Base-by-base conservation (phyloP, 371 early-diverging fungal genomes). In the Blastocladiella emersonii region DNA sequence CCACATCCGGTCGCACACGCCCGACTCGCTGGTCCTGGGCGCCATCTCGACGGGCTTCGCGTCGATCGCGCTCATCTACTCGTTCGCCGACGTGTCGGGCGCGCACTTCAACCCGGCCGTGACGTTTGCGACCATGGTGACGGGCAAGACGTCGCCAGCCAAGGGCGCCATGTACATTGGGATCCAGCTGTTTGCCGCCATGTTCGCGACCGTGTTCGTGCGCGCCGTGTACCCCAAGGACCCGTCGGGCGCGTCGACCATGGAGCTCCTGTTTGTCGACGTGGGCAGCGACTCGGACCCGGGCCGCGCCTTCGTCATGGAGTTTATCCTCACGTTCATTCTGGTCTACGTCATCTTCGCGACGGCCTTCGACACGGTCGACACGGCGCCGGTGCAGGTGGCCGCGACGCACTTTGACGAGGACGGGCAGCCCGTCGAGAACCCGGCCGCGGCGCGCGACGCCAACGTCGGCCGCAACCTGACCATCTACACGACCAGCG, bases 291-390 rank as follows among this genome's bases (percentile, higher is more conserved):
- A 56, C 12, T 67, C 75, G 19, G 67, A 70, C 36, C 30, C 75
- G n/a, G 70, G 64, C 25, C 64, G 74, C 27, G 82, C 79, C 6
- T 78, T 82, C 66, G 72, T 74, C 44, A 79, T 80, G 81, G 86
- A 84, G 66, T 61, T 85, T 25, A 66, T 77, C 45, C 65, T 88
- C 43, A 82, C 87, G 19, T 84, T 81, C 60, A 80, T 86, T 53
- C 70, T 88, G n/a, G 84, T 83, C 30, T 86, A 83, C 68, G 83
- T 85, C 56, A 85, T 82, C 55, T 88, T 88, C 69, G 83, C 85
- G 32, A 81, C 82, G 25, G 88, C 85, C 27, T 80, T 86, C 60
- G 86, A 88, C 70, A 81, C 85, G 19, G 83, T 80, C 62, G 80
- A 85, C 62, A 80, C 77, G 41, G 65, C 71, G 61, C 76, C 75